Percentiles rank a stretch among this genome's conserved stretches.
Evolutionary conservation across 495 filamentous ascomycete genomes (phyloP).

Genomic region (Daldinia loculata): DNA sequence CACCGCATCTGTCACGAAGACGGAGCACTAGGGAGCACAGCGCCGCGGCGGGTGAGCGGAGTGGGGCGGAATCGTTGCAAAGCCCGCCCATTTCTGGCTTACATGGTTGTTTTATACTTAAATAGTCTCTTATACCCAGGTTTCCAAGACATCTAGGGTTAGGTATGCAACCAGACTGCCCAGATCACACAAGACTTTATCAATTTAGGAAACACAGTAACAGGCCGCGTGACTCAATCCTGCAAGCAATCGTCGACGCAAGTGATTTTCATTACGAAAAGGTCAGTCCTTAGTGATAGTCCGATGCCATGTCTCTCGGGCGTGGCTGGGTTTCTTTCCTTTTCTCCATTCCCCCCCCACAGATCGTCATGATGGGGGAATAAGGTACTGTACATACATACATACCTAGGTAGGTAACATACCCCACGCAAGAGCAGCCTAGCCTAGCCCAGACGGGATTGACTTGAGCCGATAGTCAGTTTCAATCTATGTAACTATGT

Average conservation of each 20-base stretch:
- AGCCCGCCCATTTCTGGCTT: constrained; percentile 25
- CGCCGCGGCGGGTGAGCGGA: constrained; percentile 33
- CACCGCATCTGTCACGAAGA: constrained; percentile 31
- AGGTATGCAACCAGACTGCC: constrained; percentile 22
- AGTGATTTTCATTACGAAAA: background rate
- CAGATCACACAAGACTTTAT: constrained; percentile 9
- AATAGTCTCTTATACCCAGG: constrained; percentile 3
- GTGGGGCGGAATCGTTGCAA: constrained; percentile 25
- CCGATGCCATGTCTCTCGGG: constrained; percentile 16
- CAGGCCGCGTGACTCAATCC: constrained; percentile 20
- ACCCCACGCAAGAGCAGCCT: background rate
- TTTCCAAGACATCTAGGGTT: constrained; percentile 17
- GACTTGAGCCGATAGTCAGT: constrained; percentile 21
- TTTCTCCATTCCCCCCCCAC: background rate
- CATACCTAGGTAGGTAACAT: background rate
- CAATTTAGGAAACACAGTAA: constrained; percentile 21
- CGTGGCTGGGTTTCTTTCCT: constrained; percentile 13
- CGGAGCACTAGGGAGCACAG: constrained; percentile 34
- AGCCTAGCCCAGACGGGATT: constrained; percentile 20
- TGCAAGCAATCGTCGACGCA: constrained; percentile 25
- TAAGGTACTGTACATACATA: constrained; percentile 15
- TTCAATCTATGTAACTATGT: constrained; percentile 17
- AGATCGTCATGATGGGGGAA: constrained; percentile 8
- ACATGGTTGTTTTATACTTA: background rate
- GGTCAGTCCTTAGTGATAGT: background rate